These are phyloP conservation scores for Schrenkiella parvula DNA, from an alignment of 345 rosid genomes.

Conservation along the genomic window DNA sequence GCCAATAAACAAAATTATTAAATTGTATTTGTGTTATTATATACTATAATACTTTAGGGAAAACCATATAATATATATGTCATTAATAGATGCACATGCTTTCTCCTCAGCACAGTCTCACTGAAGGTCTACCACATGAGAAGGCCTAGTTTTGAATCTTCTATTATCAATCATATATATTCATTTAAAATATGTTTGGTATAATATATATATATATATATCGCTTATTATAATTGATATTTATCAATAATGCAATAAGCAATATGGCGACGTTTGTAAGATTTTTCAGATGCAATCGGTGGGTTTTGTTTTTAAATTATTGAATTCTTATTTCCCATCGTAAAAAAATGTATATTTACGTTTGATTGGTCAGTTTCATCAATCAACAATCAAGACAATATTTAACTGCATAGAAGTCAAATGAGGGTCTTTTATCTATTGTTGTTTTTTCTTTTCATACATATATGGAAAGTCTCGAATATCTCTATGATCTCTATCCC, in stretches of 20 bases:
- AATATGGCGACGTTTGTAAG: conserved; percentile 1
- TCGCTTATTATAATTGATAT: neutral
- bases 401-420: conserved; percentile 28
- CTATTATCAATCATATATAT: neutral
- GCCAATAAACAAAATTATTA: conserved; percentile 2
- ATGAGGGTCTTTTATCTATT: neutral
- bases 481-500: neutral
- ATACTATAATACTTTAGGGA: neutral
- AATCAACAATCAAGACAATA: conserved; percentile 14
- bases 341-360: neutral
- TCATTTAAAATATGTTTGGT: neutral
- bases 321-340: neutral
- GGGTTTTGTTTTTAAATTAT: neutral
- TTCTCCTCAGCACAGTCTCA: conserved; percentile 26
- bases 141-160: conserved; percentile 16
- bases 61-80: neutral
- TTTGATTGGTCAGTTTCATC: conserved; percentile 15
- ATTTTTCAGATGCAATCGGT: conserved; percentile 29
- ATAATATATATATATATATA: neutral
- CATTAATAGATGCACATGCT: conserved; percentile 33
- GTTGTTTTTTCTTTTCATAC: neutral
- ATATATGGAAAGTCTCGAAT: neutral
- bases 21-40: neutral
- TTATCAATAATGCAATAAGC: neutral
- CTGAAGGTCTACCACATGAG: conserved; percentile 32